Base-by-base conservation (phyloP, 169 alveolate genomes). In the Cryptosporidium xiaoi region DNA sequence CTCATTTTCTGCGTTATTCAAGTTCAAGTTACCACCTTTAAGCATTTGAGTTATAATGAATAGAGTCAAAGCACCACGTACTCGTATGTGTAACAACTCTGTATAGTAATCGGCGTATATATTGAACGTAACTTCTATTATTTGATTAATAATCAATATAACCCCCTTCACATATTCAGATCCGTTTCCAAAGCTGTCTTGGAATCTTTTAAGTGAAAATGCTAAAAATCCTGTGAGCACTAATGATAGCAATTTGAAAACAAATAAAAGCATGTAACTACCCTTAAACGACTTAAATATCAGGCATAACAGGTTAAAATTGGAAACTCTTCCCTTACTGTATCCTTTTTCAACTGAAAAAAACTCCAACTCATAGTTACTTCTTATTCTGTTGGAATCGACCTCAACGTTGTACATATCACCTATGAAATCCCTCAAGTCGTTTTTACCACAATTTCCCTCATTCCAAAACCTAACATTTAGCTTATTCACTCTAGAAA, bases 71-170 rank as follows among this genome's bases (percentile, higher is more conserved):
- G 51, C 50, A 48, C 87, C 87, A 58, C 87, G 58, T 15, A 77
- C 87, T 18, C 87, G 64, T 18, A 77, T 56, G 46, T 77, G 87
- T 15, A 77, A 71, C 8, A 40, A n/a, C 53, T 77, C 77, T 15
- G 77, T 15, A 44, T 36, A 77, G 64, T 77, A 77, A 62, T 77
- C 87, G 6, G 51, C 71, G 56, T 60, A 77, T 8, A 62, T 77
- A 48, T 62, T 77, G 20, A 77, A 77, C 10, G 64, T 24, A 6
- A 77, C 55, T 2, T 77, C 77, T 44, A 77, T 62, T 34, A 77
- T 62, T 33, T 77, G 87, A 24, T 60, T 77, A 13, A 62, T 15
- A 40, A 77, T 56, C 3, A 77, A 50, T 15, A 51, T 34, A 3
- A 46, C 60, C 15, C 87, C 87, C 40, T 60, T 62, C 2, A 69